These are phyloP conservation scores for Aspergillus diversus DNA, from an alignment of 495 filamentous ascomycete species.

Conservation along the genomic window DNA sequence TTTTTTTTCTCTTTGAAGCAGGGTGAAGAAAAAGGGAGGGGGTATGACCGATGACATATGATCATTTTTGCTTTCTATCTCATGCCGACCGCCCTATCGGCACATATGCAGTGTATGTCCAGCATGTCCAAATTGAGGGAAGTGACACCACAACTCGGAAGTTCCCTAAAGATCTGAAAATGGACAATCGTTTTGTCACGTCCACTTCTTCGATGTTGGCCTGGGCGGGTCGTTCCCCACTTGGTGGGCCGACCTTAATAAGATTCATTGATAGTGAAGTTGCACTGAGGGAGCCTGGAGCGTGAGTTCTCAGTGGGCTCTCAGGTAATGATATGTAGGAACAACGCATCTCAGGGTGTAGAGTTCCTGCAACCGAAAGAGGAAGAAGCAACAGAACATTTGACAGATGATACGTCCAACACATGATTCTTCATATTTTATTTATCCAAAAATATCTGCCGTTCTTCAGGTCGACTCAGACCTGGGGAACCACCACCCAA, in stretches of 20 bases:
- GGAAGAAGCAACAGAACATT: background rate
- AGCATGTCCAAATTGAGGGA: background rate
- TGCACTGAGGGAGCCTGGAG: background rate
- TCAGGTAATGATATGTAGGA: background rate
- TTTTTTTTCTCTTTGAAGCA: background rate
- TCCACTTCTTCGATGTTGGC: background rate
- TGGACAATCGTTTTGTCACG: conserved; percentile 5
- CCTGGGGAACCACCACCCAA: background rate
- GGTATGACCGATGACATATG: background rate
- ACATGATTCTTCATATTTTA: background rate
- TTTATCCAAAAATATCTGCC: background rate
- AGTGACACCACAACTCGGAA: background rate
- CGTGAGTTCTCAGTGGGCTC: background rate
- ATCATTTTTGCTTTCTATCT: background rate
- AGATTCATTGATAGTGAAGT: background rate
- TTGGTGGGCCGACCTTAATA: background rate
- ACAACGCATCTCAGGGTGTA: conserved; percentile 5
- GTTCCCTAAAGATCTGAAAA: background rate
- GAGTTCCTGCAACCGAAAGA: background rate
- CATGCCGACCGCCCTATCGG: background rate
- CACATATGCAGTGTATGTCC: background rate
- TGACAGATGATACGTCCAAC: conserved; percentile 7
- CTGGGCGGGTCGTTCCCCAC: conserved; percentile 1
- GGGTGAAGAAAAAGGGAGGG: background rate
- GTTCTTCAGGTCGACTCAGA: background rate